phyloP scores from a whole-genome alignment of 345 rosid genomes.

The Pistacia integerrima region DNA sequence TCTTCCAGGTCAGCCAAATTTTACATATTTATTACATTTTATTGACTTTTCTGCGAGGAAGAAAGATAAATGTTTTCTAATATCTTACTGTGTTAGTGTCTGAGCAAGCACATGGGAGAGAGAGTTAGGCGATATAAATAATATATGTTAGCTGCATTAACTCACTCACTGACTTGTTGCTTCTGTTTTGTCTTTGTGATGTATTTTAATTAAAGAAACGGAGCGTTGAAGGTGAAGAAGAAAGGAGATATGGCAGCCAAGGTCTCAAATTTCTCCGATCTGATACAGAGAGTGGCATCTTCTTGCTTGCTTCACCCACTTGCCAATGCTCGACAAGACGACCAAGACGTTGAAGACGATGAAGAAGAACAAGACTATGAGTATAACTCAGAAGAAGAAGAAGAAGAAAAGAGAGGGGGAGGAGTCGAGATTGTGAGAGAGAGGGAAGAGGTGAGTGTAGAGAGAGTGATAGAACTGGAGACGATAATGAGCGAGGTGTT shows the following conservation, averaged over 20 bases:
- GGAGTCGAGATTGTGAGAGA: slow-evolving; percentile 11
- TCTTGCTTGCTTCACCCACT: slow-evolving; percentile 90
- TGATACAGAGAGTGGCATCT: slow-evolving; percentile 85
- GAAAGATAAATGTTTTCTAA: too few relatives aligned
- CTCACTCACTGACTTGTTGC: not conserved
- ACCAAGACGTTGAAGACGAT: slow-evolving; percentile 31
- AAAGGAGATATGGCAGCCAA: slow-evolving; percentile 66
- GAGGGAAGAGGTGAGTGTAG: slow-evolving; percentile 25
- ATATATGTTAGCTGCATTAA: not conserved
- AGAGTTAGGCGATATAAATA: too few relatives aligned
- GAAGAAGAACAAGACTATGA: slow-evolving; percentile 33
- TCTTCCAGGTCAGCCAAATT: slow-evolving; percentile 27
- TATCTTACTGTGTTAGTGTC: too few relatives aligned
- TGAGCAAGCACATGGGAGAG: too few relatives aligned
- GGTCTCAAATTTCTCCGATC: slow-evolving; percentile 76
- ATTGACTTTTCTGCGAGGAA: too few relatives aligned
- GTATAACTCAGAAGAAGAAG: slow-evolving; percentile 31
- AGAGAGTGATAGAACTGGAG: slow-evolving; percentile 57
- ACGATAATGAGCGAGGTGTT: slow-evolving; percentile 70
- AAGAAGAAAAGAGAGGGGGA: slow-evolving; percentile 26
- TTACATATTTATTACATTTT: too few relatives aligned
- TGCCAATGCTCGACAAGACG: slow-evolving; percentile 56
- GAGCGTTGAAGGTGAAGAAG: slow-evolving; percentile 45
- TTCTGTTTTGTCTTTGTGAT: not conserved
- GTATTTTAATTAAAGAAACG: slow-evolving; percentile 12